Percentiles rank a stretch among this genome's conserved stretches.
Evolutionary conservation across 805 yeast genomes (phyloP).

Genomic region (Saturnispora besseyi): DNA sequence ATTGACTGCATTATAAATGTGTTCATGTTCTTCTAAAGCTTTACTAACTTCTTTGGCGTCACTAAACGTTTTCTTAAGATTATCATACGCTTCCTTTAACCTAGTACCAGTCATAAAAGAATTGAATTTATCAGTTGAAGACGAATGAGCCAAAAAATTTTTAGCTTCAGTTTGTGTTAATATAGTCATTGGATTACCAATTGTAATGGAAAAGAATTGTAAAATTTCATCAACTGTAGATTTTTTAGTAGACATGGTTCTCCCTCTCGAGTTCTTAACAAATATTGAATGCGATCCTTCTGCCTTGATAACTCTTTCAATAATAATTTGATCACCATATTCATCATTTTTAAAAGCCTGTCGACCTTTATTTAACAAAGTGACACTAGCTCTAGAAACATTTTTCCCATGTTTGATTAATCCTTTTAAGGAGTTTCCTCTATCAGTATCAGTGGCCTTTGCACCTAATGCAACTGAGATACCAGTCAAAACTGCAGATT

Average conservation of each 20-base stretch:
- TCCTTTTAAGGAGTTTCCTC: slow-evolving; percentile 65
- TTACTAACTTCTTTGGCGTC: slow-evolving; percentile 34
- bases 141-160: slow-evolving; percentile 71
- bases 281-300: slow-evolving; percentile 46
- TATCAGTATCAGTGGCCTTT: slow-evolving; percentile 74
- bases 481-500: slow-evolving; percentile 81
- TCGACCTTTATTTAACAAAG: slow-evolving; percentile 54
- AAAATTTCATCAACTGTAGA: slow-evolving; percentile 60
- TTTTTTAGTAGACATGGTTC: slow-evolving; percentile 50
- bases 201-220: slow-evolving; percentile 62
- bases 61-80: slow-evolving; percentile 35
- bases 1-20: slow-evolving; percentile 26
- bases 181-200: slow-evolving; percentile 87
- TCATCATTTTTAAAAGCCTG: slow-evolving; percentile 54
- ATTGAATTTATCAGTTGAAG: slow-evolving; percentile 61
- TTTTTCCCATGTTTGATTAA: slow-evolving; percentile 70
- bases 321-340: slow-evolving; percentile 59
- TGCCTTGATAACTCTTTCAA: slow-evolving; percentile 57
- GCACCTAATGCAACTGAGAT: slow-evolving; percentile 84
- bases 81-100: slow-evolving; percentile 54
- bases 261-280: slow-evolving; percentile 44
- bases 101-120: slow-evolving; percentile 77
- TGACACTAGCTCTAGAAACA: slow-evolving; percentile 58
- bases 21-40: slow-evolving; percentile 30
- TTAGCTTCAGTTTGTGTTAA: slow-evolving; percentile 92